Evolutionary conservation across 768 basidiomycete species (phyloP), one percentile per base, ranked within the genome.

Genomic region (Suillus subluteus): DNA sequence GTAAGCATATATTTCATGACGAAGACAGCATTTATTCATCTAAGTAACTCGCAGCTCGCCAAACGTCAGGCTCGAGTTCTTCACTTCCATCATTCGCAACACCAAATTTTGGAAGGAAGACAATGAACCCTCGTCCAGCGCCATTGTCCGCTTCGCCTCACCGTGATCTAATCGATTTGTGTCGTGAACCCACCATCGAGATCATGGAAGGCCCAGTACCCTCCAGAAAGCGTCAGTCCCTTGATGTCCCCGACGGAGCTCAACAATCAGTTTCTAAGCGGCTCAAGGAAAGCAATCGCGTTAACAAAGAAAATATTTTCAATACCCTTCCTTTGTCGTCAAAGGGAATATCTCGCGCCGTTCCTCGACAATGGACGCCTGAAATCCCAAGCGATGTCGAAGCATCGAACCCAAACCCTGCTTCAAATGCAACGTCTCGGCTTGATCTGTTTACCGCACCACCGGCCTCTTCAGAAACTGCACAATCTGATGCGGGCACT

Each of bases 61-160:
- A 73, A 65, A 48, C 67, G 8, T 66, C 54, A 8, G 48, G 58
- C 64, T 59, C 75, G 35, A 37, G 71, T 62, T 66, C 75, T 12
- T 71, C 59, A 3, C 75, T 84, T 3, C 78, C 83, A 0, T 76
- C 82, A 1, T 83, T 85, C 68, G 80, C 82, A 1, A 85, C 86
- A 0, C 79, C 86, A 6, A 82, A 82, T 5, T 84, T 83, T 67
- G 70, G 71, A 56, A 81, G 79, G 50, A 71, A 62, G 30, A 56
- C 55, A 7, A 15, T n/a, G 23, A 23, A 64, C 15, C 21, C 18
- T 23, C 41, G 40, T 9, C 21, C 46, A 13, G 38, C 54, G 3
- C 59, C 72, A 48, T 67, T 66, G 62, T 65, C 76, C 12, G 40
- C 69, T 0, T 62, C 66, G 13, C 9, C 62, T n/a, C 32, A n/a